Evolutionary conservation across 163 green algal genomes (phyloP).

Genomic region (Volvox carteri): DNA sequence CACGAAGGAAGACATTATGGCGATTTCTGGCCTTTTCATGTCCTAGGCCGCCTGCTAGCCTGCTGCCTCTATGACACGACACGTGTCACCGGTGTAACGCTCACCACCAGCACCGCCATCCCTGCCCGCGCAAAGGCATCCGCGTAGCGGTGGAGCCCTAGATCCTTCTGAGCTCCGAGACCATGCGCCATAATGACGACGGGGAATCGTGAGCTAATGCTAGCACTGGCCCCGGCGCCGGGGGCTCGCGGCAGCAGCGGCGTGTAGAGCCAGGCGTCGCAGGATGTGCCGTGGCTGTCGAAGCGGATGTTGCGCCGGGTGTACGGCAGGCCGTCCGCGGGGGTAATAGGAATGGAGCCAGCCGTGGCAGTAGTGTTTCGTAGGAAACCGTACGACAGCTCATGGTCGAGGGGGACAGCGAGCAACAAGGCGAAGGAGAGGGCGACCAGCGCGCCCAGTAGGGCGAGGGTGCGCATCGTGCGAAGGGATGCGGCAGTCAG

Average conservation of each 20-base stretch:
- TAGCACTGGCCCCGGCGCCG: not conserved
- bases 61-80: too few relatives aligned
- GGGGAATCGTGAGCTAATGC: not conserved
- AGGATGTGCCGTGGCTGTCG: slow-evolving; percentile 15
- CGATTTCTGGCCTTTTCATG: too few relatives aligned
- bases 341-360: not conserved
- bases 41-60: too few relatives aligned
- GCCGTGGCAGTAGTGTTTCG: slow-evolving; percentile 3
- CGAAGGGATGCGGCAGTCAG: too few relatives aligned
- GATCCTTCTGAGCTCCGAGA: slow-evolving; percentile 72
- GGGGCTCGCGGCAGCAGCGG: not conserved
- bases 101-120: slow-evolving; percentile 60
- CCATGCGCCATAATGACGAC: slow-evolving; percentile 70
- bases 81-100: too few relatives aligned
- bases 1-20: too few relatives aligned
- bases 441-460: not conserved
- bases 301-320: slow-evolving; percentile 25
- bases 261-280: slow-evolving; percentile 56
- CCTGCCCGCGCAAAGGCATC: slow-evolving; percentile 58
- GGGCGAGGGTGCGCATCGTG: not conserved
- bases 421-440: not conserved
- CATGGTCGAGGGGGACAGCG: slow-evolving; percentile 6
- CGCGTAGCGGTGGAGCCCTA: slow-evolving; percentile 68
- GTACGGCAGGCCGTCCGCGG: slow-evolving; percentile 12
- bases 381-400: slow-evolving; percentile 30